These are phyloP conservation scores for Saccharomycopsis fodiens DNA, from an alignment of 805 yeast species.

Conservation along the genomic window DNA sequence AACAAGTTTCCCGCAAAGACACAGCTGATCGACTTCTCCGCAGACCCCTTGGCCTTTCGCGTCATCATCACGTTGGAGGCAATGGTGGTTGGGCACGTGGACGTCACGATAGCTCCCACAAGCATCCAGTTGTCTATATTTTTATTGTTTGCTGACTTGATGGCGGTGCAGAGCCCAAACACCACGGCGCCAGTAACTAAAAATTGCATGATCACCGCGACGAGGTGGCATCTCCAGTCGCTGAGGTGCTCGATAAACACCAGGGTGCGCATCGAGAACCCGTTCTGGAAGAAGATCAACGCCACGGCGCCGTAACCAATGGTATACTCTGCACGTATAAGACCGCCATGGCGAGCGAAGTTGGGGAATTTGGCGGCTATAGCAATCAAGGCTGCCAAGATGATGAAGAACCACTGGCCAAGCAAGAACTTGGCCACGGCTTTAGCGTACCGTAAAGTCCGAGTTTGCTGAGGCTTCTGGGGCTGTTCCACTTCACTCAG, in stretches of 20 bases:
- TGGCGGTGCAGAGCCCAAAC: conserved; percentile 65
- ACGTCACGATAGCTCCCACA: conserved; percentile 75
- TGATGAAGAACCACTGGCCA: conserved; percentile 68
- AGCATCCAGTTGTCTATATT: conserved; percentile 65
- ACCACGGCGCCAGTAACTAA: conserved; percentile 63
- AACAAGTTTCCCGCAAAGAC: conserved; percentile 78
- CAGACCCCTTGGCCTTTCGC: conserved; percentile 76
- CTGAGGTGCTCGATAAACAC: conserved; percentile 54
- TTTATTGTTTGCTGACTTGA: conserved; percentile 48
- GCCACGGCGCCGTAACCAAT: conserved; percentile 87
- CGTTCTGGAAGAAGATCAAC: conserved; percentile 72
- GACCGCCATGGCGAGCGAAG: conserved; percentile 79
- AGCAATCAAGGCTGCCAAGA: conserved; percentile 64
- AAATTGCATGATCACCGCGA: conserved; percentile 61
- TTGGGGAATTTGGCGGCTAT: conserved; percentile 73
- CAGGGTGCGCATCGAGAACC: conserved; percentile 65
- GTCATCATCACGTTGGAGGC: conserved; percentile 93
- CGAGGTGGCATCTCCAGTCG: conserved; percentile 78
- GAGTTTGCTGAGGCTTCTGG: too few species aligned
- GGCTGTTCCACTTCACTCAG: too few species aligned
- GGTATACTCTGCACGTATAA: conserved; percentile 63
- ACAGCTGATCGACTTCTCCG: conserved; percentile 68
- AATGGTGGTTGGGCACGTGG: conserved; percentile 87
- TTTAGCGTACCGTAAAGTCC: background rate
- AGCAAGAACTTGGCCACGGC: conserved; percentile 5